Percentiles rank a stretch among this genome's conserved stretches.
Evolutionary conservation across 805 yeast species (phyloP).

Genomic region (Suhomyces sp.): DNA sequence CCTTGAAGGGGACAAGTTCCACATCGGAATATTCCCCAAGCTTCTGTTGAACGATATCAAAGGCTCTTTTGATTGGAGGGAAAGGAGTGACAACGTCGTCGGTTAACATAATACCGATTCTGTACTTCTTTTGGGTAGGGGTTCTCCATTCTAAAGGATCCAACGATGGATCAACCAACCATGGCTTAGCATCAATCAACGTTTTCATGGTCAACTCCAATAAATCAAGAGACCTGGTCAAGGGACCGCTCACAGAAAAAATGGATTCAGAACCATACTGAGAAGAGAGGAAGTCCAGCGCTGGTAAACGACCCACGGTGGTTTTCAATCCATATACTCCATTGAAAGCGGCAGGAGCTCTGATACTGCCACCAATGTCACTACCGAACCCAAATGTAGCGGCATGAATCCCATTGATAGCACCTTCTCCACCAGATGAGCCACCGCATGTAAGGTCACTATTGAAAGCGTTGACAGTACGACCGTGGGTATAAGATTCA

Average conservation of each 20-base stretch:
- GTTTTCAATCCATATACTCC: conserved; percentile 52
- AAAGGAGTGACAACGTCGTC: conserved; percentile 6
- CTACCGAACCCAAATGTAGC: conserved; percentile 38
- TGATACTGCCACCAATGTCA: conserved; percentile 57
- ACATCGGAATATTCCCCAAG: neutral
- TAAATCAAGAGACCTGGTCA: conserved; percentile 27
- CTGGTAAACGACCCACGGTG: conserved; percentile 42
- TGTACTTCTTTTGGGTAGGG: conserved; percentile 2
- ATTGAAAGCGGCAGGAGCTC: conserved; percentile 53
- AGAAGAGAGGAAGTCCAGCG: conserved; percentile 20
- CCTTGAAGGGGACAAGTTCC: neutral
- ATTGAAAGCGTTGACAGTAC: conserved; percentile 22
- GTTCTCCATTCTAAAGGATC: conserved; percentile 1
- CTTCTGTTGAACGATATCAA: conserved; percentile 1
- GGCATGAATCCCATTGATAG: conserved; percentile 47
- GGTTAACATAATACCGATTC: conserved; percentile 2
- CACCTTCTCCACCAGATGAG: conserved; percentile 55
- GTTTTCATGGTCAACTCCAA: conserved; percentile 17
- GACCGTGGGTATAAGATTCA: conserved; percentile 18
- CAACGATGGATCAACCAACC: conserved; percentile 6
- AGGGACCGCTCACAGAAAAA: conserved; percentile 39
- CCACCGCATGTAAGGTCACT: conserved; percentile 49
- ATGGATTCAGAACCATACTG: conserved; percentile 18
- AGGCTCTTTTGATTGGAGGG: conserved; percentile 6
- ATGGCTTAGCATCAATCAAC: conserved; percentile 5